Percentiles rank a stretch among this genome's conserved stretches.
phyloP scores from a whole-genome alignment of 257 asterid genomes.

The Capsicum rhomboideum region DNA sequence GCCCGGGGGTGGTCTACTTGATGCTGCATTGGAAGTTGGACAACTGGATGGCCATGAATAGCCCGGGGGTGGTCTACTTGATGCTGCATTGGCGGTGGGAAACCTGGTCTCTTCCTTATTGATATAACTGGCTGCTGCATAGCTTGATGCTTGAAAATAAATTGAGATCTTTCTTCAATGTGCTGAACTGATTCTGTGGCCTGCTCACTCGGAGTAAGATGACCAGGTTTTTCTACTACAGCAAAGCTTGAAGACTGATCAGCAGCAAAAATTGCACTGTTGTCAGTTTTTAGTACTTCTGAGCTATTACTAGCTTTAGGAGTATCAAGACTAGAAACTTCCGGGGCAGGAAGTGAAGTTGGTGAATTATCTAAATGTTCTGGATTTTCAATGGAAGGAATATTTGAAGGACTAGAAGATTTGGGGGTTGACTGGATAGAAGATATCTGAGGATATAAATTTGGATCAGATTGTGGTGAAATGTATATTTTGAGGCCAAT shows the following conservation, averaged over 20 bases:
- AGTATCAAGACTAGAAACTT: constrained; percentile 10
- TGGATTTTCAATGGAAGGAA: constrained; percentile 7
- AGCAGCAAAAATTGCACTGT: background rate
- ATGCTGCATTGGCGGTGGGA: background rate
- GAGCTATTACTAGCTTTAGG: constrained; percentile 1
- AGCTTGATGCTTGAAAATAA: constrained; percentile 24
- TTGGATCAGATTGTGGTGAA: constrained; percentile 26
- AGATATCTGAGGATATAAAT: background rate
- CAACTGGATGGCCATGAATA: background rate
- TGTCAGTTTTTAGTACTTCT: constrained; percentile 5
- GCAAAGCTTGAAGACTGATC: constrained; percentile 3
- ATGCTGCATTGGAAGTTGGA: background rate
- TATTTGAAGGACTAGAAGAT: constrained; percentile 12
- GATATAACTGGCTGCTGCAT: constrained; percentile 27
- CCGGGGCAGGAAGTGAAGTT: constrained; percentile 8
- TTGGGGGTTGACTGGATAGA: background rate
- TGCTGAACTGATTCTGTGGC: constrained; percentile 2
- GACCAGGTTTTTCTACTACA: background rate
- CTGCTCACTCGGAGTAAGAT: constrained; percentile 11
- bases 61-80: background rate
- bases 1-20: background rate
- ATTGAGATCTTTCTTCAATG: constrained; percentile 26
- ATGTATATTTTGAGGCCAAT: constrained; percentile 57
- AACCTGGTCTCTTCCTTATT: constrained; percentile 20
- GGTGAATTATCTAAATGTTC: constrained; percentile 1